Evolutionary conservation across 306 rosid genomes (phyloP).

Genomic region (Vigna nakashimae): DNA sequence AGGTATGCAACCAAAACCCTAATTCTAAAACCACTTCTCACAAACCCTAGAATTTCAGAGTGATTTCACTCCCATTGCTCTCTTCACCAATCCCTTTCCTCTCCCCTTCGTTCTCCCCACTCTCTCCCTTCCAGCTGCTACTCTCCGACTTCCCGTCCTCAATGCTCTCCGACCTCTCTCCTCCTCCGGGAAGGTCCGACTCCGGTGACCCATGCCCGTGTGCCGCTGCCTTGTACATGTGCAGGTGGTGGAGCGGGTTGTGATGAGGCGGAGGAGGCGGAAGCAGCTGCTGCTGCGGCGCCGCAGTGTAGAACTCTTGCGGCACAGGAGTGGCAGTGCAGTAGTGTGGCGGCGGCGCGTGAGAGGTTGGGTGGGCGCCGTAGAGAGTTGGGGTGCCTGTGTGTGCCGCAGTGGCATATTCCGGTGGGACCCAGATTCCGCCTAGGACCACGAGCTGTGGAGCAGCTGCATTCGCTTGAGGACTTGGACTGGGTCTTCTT

Average conservation of each 20-base stretch:
- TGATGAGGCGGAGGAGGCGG: conserved; percentile 58
- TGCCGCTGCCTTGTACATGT: conserved; percentile 66
- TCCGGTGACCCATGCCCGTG: conserved; percentile 71
- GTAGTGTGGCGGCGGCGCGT: conserved; percentile 71
- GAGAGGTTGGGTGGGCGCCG: conserved; percentile 73
- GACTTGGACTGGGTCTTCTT: conserved; percentile 89
- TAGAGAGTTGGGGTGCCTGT: conserved; percentile 68
- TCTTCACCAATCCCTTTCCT: conserved; percentile 70
- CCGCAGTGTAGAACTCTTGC: conserved; percentile 75
- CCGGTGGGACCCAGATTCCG: conserved; percentile 97
- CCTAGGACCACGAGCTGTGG: conserved; percentile 89
- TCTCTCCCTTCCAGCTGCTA: conserved; percentile 96
- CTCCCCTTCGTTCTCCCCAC: conserved; percentile 74
- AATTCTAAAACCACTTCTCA: conserved; percentile 36
- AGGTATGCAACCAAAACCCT: conserved; percentile 42
- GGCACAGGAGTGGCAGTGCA: conserved; percentile 65
- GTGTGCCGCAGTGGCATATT: conserved; percentile 77
- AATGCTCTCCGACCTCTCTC: conserved; percentile 84
- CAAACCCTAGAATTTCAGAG: conserved; percentile 72
- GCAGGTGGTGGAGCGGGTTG: conserved; percentile 71
- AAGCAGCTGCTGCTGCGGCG: conserved; percentile 50
- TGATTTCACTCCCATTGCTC: conserved; percentile 84
- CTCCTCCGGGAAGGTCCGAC: conserved; percentile 54
- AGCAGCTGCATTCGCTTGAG: conserved; percentile 76
- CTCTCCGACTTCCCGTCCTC: conserved; percentile 96